Conservation (phyloP, 164 flowering plant species). For the Taxillus chinensis region DNA sequence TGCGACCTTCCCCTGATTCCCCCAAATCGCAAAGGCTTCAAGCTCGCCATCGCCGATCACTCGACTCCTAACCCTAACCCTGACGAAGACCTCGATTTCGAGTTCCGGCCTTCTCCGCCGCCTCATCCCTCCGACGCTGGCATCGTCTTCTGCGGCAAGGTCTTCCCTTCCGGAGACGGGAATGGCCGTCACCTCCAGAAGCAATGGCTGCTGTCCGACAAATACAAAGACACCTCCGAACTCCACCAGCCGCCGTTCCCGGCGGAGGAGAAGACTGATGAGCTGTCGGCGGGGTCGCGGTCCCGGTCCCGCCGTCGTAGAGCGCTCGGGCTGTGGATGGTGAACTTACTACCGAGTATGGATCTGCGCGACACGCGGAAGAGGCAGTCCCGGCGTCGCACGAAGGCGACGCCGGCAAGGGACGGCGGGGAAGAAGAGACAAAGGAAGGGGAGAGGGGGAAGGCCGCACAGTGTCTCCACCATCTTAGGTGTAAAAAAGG, state of each 20-base stretch:
- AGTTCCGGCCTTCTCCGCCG: background rate
- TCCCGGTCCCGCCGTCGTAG: background rate
- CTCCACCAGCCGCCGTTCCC: background rate
- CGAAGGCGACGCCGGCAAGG: background rate
- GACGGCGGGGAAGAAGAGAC: background rate
- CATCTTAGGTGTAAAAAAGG: background rate
- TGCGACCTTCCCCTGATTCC: background rate
- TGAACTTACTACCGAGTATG: constrained; percentile 9
- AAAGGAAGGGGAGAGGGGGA: background rate
- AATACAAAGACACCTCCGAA: too few species aligned
- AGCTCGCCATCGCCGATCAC: too few species aligned
- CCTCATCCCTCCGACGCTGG: too few species aligned
- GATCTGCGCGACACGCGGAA: constrained; percentile 4
- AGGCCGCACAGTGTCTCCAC: background rate
- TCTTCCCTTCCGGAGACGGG: background rate
- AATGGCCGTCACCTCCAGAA: too few species aligned
- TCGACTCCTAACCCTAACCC: background rate
- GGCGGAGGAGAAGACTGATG: background rate
- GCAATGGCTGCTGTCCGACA: too few species aligned
- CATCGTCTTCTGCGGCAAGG: constrained; percentile 4
- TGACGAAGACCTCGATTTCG: background rate
- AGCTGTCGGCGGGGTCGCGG: background rate
- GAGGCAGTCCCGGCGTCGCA: background rate
- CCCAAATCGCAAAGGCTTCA: too few species aligned
- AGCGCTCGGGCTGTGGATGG: background rate